Conservation (phyloP, 768 basidiomycete genomes). For the Tylopilus balloui region DNA sequence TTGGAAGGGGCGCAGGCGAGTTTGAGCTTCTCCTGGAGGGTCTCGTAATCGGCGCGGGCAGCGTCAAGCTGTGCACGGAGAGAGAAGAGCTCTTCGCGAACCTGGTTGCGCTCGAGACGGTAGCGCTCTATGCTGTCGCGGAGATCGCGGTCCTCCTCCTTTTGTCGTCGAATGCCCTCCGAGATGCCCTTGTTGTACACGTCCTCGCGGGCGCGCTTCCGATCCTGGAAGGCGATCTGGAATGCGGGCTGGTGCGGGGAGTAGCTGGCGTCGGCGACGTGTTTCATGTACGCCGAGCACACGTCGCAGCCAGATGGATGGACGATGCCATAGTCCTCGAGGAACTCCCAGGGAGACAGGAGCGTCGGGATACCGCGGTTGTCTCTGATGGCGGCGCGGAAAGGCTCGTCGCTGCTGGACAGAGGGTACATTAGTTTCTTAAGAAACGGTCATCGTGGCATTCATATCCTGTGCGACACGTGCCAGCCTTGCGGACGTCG, state of each 20-base stretch:
- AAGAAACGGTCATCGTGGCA: conserved; percentile 10
- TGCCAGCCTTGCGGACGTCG: conserved; percentile 27
- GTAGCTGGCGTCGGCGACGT: conserved; percentile 38
- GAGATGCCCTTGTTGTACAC: conserved; percentile 37
- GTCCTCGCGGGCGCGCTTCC: conserved; percentile 37
- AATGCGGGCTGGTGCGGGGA: conserved; percentile 36
- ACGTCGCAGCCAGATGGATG: conserved; percentile 37
- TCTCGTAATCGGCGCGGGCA: conserved; percentile 31
- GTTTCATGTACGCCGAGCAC: conserved; percentile 38
- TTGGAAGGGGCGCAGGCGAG: not conserved
- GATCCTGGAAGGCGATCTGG: conserved; percentile 38
- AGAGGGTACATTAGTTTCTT: conserved; percentile 30
- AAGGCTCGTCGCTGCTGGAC: conserved; percentile 31
- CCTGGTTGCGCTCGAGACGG: conserved; percentile 35
- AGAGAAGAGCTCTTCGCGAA: conserved; percentile 29
- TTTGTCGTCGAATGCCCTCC: conserved; percentile 40
- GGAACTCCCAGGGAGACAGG: conserved; percentile 37
- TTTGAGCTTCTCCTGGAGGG: conserved; percentile 27
- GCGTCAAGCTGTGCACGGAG: conserved; percentile 34
- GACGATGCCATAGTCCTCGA: conserved; percentile 38
- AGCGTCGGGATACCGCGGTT: conserved; percentile 32
- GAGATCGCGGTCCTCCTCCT: conserved; percentile 35
- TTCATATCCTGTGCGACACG: conserved; percentile 32
- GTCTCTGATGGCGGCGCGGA: conserved; percentile 26
- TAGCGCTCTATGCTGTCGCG: conserved; percentile 33